Conservation (phyloP, 2,329 filamentous ascomycete genomes). For the Colletotrichum magnum region DNA sequence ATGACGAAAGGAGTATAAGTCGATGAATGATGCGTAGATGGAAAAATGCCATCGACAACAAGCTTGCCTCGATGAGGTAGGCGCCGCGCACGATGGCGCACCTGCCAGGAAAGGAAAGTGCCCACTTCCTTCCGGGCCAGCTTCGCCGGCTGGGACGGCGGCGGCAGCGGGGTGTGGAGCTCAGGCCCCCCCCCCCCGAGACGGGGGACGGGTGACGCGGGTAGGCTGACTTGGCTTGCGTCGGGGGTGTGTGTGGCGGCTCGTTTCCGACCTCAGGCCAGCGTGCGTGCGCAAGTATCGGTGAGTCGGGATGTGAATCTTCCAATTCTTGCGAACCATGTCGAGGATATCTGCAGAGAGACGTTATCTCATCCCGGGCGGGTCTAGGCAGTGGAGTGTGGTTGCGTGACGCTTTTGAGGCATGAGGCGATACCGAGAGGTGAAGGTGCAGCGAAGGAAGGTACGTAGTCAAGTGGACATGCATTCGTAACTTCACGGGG, state of each 20-base stretch:
- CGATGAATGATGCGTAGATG: no score
- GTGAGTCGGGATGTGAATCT: background rate
- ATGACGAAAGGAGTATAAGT: no score
- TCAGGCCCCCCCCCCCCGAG: slow-evolving; percentile 22
- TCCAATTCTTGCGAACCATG: background rate
- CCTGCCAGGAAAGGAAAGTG: slow-evolving; percentile 17
- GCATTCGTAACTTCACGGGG: no score
- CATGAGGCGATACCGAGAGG: no score
- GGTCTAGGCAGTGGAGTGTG: background rate
- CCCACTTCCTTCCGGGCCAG: slow-evolving; percentile 10
- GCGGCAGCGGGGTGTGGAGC: slow-evolving; percentile 28
- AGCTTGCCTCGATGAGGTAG: slow-evolving; percentile 14
- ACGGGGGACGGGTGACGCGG: slow-evolving; percentile 28
- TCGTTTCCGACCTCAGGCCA: slow-evolving; percentile 11
- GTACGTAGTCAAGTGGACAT: no score
- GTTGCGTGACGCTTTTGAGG: background rate
- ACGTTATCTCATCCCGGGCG: background rate
- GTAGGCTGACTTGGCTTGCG: slow-evolving; percentile 11
- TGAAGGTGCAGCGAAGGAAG: no score
- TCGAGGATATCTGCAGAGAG: background rate
- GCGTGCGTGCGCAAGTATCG: slow-evolving; percentile 1
- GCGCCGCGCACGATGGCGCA: background rate
- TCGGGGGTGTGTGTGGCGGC: slow-evolving; percentile 10
- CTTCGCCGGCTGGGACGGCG: slow-evolving; percentile 13
- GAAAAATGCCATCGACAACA: background rate